Evolutionary conservation across 169 alveolate species (phyloP).

Genomic region (Eimeria tenella): DNA sequence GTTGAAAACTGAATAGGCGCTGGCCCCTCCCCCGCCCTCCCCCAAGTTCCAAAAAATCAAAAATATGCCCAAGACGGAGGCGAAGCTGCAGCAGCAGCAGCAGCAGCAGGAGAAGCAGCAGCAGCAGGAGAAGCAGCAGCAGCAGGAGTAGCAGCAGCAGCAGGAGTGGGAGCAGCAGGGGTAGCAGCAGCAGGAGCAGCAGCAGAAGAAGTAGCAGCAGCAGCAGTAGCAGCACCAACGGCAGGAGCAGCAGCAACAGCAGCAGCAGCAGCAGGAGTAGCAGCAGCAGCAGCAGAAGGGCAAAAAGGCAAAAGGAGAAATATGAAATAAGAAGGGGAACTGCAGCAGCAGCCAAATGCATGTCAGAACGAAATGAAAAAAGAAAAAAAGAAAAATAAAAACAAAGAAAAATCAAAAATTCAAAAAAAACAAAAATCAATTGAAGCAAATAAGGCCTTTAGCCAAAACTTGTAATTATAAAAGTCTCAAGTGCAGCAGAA

Average conservation of each 20-base stretch:
- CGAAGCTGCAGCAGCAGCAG: constrained; percentile 13
- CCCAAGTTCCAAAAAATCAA: constrained; percentile 24
- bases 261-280: not conserved
- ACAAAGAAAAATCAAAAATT: too few relatives aligned
- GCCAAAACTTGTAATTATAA: too few relatives aligned
- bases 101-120: not conserved
- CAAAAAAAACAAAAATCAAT: not conserved
- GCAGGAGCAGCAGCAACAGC: too few relatives aligned
- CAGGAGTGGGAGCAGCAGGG: not conserved
- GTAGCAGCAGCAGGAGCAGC: not conserved
- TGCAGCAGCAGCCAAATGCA: not conserved
- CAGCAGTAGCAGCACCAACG: too few relatives aligned
- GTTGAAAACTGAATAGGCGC: constrained; percentile 41
- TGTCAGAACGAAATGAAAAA: not conserved
- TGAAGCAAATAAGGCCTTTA: too few relatives aligned
- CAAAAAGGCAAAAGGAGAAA: not conserved
- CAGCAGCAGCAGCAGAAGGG: not conserved
- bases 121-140: too few relatives aligned
- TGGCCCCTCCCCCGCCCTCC: constrained; percentile 24
- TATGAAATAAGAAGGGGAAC: too few relatives aligned
- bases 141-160: not conserved
- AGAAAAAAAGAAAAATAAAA: not conserved
- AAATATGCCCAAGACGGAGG: constrained; percentile 16
- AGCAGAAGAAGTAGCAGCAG: not conserved
- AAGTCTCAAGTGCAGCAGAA: not conserved